A percentile compares a stretch with the other conserved stretches of the same genome.
Evolutionary conservation across 2,329 filamentous ascomycete genomes (phyloP).

Genomic region (Chaetomiaceae sp.): DNA sequence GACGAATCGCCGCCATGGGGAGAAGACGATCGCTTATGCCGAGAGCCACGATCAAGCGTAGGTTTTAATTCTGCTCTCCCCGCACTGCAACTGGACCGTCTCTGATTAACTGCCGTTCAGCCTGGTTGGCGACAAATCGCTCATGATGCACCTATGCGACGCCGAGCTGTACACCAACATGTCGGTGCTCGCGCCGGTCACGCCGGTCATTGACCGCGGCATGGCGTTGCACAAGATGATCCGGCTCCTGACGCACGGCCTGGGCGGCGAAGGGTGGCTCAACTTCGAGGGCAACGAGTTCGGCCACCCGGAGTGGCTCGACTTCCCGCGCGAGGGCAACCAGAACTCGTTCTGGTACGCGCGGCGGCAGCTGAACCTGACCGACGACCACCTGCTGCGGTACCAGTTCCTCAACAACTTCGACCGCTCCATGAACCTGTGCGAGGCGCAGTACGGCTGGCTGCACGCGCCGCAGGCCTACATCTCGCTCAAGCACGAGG

Average conservation of each 20-base stretch:
- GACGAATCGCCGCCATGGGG: slow-evolving; percentile 86
- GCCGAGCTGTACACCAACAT: slow-evolving; percentile 98
- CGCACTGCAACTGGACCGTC: background rate
- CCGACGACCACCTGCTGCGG: slow-evolving; percentile 76
- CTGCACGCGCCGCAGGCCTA: slow-evolving; percentile 79
- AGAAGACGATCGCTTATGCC: slow-evolving; percentile 97
- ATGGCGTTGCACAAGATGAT: slow-evolving; percentile 97
- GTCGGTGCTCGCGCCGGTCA: slow-evolving; percentile 78
- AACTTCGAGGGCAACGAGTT: slow-evolving; percentile 99
- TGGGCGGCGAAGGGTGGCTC: slow-evolving; percentile 93
- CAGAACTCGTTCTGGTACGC: slow-evolving; percentile 92
- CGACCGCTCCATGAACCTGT: slow-evolving; percentile 82
- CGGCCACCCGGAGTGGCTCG: slow-evolving; percentile 96
- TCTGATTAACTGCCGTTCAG: slow-evolving; percentile 38
- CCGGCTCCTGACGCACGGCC: slow-evolving; percentile 79
- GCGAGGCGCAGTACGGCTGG: slow-evolving; percentile 88
- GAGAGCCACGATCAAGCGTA: slow-evolving; percentile 98
- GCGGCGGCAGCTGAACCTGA: slow-evolving; percentile 85
- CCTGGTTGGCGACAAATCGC: slow-evolving; percentile 89
- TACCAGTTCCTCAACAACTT: slow-evolving; percentile 93
- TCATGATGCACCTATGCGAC: slow-evolving; percentile 98
- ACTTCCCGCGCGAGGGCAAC: slow-evolving; percentile 93
- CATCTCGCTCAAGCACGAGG: slow-evolving; percentile 88
- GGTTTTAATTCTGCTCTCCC: slow-evolving; percentile 29
- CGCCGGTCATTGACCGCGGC: slow-evolving; percentile 80